Conservation (phyloP, 2,329 filamentous ascomycete genomes). For the Aspergillus quadricinctus region DNA sequence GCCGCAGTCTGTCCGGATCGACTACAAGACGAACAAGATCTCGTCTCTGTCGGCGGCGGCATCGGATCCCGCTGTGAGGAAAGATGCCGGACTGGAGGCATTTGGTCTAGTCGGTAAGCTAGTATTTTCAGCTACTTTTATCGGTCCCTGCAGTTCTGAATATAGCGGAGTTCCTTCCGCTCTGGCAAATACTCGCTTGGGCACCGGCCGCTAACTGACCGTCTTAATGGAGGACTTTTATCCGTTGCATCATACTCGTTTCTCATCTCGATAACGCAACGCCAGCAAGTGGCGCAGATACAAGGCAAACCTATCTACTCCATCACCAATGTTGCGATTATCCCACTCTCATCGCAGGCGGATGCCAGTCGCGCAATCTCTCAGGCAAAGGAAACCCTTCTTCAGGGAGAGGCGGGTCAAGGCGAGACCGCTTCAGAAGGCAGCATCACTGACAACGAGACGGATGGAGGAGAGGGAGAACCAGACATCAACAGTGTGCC, state of each 20-base stretch:
- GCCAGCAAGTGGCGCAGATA: conserved; percentile 84
- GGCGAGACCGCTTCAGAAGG: conserved; percentile 26
- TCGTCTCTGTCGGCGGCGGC: conserved; percentile 39
- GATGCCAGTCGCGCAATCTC: conserved; percentile 71
- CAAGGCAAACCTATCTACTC: conserved; percentile 78
- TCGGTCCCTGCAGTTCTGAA: neutral
- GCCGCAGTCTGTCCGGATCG: conserved; percentile 60
- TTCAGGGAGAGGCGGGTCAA: conserved; percentile 35
- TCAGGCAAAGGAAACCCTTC: conserved; percentile 51
- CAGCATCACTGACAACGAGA: conserved; percentile 24
- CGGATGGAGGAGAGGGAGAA: conserved; percentile 23
- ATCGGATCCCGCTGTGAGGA: conserved; percentile 22
- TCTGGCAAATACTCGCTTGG: neutral
- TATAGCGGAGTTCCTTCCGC: neutral
- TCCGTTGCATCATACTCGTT: conserved; percentile 77
- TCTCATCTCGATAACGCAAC: conserved; percentile 78
- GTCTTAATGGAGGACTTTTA: conserved; percentile 62
- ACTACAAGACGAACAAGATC: conserved; percentile 60
- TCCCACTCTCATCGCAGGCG: conserved; percentile 71
- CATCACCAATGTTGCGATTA: conserved; percentile 84
- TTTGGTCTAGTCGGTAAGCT: conserved; percentile 55
- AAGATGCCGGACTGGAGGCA: conserved; percentile 42
- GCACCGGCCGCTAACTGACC: neutral
- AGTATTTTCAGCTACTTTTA: neutral
- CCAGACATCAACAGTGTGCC: conserved; percentile 24